A percentile compares a stretch with the other conserved stretches of the same genome.
Evolutionary conservation across 2,329 filamentous ascomycete species (phyloP).

Genomic region (Penicillium psychrosexuale): DNA sequence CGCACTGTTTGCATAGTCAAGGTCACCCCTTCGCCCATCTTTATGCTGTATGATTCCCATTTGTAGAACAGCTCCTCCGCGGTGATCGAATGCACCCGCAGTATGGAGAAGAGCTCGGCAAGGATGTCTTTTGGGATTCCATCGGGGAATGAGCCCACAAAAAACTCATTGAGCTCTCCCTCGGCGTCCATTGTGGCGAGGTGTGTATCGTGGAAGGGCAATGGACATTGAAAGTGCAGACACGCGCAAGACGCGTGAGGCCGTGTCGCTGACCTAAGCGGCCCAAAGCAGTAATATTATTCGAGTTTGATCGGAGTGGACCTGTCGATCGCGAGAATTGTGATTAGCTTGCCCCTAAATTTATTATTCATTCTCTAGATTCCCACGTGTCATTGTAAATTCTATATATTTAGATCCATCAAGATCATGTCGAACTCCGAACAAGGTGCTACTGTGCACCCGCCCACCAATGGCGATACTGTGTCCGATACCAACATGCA

Average conservation of each 20-base stretch:
- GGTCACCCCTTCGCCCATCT: conserved; percentile 80
- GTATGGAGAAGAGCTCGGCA: conserved; percentile 77
- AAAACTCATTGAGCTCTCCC: conserved; percentile 58
- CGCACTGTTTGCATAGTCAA: conserved; percentile 68
- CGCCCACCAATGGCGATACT: conserved; percentile 12
- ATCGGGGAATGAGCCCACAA: conserved; percentile 51
- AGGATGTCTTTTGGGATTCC: conserved; percentile 73
- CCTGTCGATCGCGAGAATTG: conserved; percentile 8
- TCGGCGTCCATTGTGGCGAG: conserved; percentile 47
- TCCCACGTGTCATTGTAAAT: neutral
- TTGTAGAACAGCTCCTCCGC: conserved; percentile 93
- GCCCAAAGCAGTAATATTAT: conserved; percentile 18
- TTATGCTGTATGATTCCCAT: conserved; percentile 97
- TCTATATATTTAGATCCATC: neutral
- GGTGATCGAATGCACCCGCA: conserved; percentile 75
- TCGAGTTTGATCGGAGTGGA: conserved; percentile 13
- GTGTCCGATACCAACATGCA: conserved; percentile 2
- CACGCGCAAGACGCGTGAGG: conserved; percentile 19
- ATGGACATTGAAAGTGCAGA: conserved; percentile 1
- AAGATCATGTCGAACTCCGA: conserved; percentile 3
- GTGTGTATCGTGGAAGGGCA: neutral
- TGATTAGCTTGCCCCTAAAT: neutral
- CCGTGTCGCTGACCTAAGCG: conserved; percentile 24
- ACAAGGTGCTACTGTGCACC: conserved; percentile 5
- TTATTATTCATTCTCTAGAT: neutral